Conservation (phyloP, 345 rosid genomes). For the Eucalyptus pauciflora region DNA sequence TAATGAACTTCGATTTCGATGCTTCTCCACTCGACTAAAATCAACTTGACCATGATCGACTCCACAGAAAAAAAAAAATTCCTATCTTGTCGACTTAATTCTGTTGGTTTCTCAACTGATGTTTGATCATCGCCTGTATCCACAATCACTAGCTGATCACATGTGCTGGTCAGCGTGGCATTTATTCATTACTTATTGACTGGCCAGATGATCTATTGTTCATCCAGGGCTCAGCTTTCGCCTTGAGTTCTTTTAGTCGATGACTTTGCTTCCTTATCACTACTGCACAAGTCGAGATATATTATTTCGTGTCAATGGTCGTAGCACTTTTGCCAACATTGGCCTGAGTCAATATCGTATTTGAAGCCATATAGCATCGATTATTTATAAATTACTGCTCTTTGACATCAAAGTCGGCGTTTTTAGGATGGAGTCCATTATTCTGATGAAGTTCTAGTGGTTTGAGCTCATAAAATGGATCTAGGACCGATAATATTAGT, state of each 20-base stretch:
- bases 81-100: not conserved
- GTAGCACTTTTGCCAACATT: not conserved
- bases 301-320: not conserved
- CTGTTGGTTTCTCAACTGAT: not conserved
- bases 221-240: not conserved
- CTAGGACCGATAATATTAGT: not conserved
- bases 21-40: not conserved
- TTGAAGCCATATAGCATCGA: not conserved
- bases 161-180: not conserved
- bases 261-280: not conserved
- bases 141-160: not conserved
- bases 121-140: not conserved
- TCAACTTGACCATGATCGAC: not conserved
- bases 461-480: not conserved
- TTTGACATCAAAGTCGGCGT: not conserved
- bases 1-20: not conserved
- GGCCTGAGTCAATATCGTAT: not conserved
- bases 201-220: not conserved
- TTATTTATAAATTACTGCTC: not conserved
- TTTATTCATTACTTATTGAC: not conserved
- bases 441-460: not conserved
- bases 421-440: not conserved
- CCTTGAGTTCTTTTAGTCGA: not conserved
- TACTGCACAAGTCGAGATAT: not conserved
- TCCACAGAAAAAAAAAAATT: not conserved